phyloP scores from a whole-genome alignment of 2,329 filamentous ascomycete genomes.

The Zasmidium cellare region DNA sequence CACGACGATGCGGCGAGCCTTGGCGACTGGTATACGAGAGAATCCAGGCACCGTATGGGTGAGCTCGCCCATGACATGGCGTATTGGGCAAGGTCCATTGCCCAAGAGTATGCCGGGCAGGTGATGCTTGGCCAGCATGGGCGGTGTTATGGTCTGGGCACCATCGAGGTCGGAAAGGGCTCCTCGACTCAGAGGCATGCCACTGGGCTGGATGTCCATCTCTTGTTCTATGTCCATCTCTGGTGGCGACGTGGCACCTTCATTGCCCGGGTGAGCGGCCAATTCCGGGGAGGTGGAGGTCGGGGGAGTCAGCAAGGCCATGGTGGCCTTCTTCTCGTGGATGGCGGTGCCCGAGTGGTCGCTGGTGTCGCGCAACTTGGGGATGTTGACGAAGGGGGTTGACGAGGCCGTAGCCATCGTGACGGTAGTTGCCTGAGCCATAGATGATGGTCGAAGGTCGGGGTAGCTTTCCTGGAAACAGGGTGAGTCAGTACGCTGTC shows the following conservation, averaged over 20 bases:
- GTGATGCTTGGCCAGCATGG: constrained; percentile 84
- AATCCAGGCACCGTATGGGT: constrained; percentile 93
- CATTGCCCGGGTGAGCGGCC: constrained; percentile 75
- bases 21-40: constrained; percentile 81
- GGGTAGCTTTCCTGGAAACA: constrained; percentile 36
- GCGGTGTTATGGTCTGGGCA: constrained; percentile 78
- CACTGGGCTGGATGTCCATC: constrained; percentile 57
- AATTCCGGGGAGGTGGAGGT: constrained; percentile 83
- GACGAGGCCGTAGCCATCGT: constrained; percentile 37
- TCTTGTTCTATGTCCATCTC: constrained; percentile 72
- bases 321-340: constrained; percentile 31
- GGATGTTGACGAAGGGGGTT: constrained; percentile 31
- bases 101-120: constrained; percentile 86
- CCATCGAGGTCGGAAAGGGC: constrained; percentile 64
- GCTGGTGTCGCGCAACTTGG: constrained; percentile 25
- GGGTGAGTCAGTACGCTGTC: constrained; percentile 28
- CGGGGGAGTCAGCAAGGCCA: constrained; percentile 72
- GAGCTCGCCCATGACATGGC: constrained; percentile 91
- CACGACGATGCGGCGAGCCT: constrained; percentile 89
- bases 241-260: constrained; percentile 45
- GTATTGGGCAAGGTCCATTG: constrained; percentile 89
- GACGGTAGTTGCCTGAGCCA: constrained; percentile 33
- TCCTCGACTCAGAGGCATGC: constrained; percentile 48
- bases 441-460: constrained; percentile 23
- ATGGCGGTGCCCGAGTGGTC: constrained; percentile 28